These are phyloP conservation scores for Aphanomyces invadans DNA, from an alignment of 352 stramenopile genomes.

Conservation along the genomic window DNA sequence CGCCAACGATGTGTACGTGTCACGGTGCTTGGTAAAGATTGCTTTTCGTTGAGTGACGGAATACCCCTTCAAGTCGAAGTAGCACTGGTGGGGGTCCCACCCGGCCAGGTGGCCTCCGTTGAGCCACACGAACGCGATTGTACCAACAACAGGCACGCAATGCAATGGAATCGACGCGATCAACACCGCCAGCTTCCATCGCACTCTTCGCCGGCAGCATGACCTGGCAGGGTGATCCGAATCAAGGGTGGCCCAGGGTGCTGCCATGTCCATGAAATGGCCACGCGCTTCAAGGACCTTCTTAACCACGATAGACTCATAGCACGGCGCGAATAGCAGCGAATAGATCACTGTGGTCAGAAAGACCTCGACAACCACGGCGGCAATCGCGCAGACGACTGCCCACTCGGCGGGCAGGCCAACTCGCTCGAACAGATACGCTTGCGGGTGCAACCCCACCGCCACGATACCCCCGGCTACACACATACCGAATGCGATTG, in stretches of 20 bases:
- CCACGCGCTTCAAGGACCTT: constrained; percentile 44
- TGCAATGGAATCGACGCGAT: constrained; percentile 53
- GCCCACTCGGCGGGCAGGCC: constrained; percentile 34
- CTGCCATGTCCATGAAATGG: constrained; percentile 41
- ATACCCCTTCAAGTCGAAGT: constrained; percentile 61
- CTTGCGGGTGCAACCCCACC: constrained; percentile 39
- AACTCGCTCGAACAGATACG: constrained; percentile 33
- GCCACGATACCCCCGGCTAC: constrained; percentile 43
- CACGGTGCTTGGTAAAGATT: constrained; percentile 37
- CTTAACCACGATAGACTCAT: constrained; percentile 54
- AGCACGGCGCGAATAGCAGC: constrained; percentile 44
- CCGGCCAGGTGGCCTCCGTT: constrained; percentile 50
- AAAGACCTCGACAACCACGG: constrained; percentile 66
- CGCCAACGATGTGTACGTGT: constrained; percentile 54
- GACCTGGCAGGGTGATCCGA: constrained; percentile 30
- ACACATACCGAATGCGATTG: constrained; percentile 36
- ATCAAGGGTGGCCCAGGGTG: no score
- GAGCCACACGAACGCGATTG: constrained; percentile 52
- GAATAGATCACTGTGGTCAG: constrained; percentile 61
- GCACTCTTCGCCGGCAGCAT: constrained; percentile 52
- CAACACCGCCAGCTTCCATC: constrained; percentile 38
- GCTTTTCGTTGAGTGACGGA: constrained; percentile 44
- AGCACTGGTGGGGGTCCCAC: constrained; percentile 66
- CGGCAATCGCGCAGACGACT: constrained; percentile 46
- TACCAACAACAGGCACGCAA: constrained; percentile 51